Evolutionary conservation across 2,329 filamentous ascomycete genomes (phyloP).

Genomic region (Penicillium sp.): DNA sequence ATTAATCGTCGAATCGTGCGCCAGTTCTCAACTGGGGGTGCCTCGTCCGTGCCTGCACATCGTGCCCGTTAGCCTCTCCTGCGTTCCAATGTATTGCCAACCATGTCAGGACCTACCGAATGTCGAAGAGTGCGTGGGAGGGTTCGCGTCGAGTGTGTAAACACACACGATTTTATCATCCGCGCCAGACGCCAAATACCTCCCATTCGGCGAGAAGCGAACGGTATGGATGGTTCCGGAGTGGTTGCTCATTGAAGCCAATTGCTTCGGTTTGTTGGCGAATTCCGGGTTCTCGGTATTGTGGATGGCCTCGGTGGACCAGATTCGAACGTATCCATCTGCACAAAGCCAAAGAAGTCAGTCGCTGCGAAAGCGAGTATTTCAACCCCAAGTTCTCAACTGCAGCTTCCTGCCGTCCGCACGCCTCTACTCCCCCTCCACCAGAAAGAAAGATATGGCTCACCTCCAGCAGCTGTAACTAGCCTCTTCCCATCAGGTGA

Average conservation of each 20-base stretch:
- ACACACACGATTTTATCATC: slow-evolving; percentile 99
- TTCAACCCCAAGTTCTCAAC: too few species aligned
- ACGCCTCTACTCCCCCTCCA: too few species aligned
- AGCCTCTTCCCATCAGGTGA: slow-evolving; percentile 91
- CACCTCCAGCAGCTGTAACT: slow-evolving; percentile 91
- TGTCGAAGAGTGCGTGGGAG: slow-evolving; percentile 74
- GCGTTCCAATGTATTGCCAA: neutral
- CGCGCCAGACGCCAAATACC: slow-evolving; percentile 93
- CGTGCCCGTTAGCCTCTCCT: slow-evolving; percentile 11
- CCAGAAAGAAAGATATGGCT: slow-evolving; percentile 40
- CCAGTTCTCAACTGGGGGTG: slow-evolving; percentile 96
- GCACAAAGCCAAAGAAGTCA: neutral
- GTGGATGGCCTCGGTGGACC: slow-evolving; percentile 94
- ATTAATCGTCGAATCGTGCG: slow-evolving; percentile 91
- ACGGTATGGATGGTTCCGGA: slow-evolving; percentile 97
- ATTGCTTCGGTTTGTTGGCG: slow-evolving; percentile 79
- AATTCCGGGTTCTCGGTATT: slow-evolving; percentile 74
- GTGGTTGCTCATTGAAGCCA: slow-evolving; percentile 98
- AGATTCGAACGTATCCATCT: slow-evolving; percentile 97
- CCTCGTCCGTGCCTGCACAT: slow-evolving; percentile 74
- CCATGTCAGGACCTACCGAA: slow-evolving; percentile 65
- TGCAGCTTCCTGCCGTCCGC: neutral
- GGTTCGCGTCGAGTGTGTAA: slow-evolving; percentile 84
- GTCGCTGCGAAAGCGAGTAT: neutral
- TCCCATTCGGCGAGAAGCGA: slow-evolving; percentile 92